Evolutionary conservation across 1,284 basidiomycete genomes (phyloP), one percentile per base, ranked within the genome.

Genomic region (Pisolithus thermaeus): DNA sequence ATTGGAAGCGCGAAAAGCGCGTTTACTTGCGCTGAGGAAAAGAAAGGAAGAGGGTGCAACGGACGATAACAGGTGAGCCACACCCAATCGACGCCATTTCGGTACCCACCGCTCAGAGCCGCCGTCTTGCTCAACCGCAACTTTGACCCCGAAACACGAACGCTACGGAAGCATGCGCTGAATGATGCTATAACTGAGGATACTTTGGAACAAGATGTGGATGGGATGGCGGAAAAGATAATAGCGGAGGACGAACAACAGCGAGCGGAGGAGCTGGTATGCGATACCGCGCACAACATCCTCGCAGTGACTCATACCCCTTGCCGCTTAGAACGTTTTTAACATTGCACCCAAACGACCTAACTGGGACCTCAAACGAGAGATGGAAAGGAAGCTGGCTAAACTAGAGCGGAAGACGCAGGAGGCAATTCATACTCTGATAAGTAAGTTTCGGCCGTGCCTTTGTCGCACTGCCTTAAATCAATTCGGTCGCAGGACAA

Each of bases 301-400:
- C 12, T 38, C n/a, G 12, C 12, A 16, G 32, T 14, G 5, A 35
- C 32, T 35, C 32, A 35, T 35, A 35, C 32, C 12, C 32, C 32
- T 35, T 32, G 30, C 30, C 28, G 4, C 51, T 46, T 65, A 97
- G 92, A 93, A 98, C 64, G 77, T 98, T 25, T 90, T 93, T 66
- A 98, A 97, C 65, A 97, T 99, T 58, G 95, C 95, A 25, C 96
- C 96, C 1, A 96, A 95, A 76, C 80, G 92, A 46, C 84, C 90
- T 9, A 98, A 98, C 68, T 98, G 96, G 95, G 96, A 98, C 70
- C 74, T 99, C 58, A 97, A 96, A 69, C 83, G 95, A 45, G 93
- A 97, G 64, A 84, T 95, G 71, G 90, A 92, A 52, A 92, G 89
- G 71, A 90, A 95, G 63, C 76, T 96, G 49, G 78, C 82, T 11